Conservation (phyloP, 768 basidiomycete species). For the Lepiota brunneoincarnata region DNA sequence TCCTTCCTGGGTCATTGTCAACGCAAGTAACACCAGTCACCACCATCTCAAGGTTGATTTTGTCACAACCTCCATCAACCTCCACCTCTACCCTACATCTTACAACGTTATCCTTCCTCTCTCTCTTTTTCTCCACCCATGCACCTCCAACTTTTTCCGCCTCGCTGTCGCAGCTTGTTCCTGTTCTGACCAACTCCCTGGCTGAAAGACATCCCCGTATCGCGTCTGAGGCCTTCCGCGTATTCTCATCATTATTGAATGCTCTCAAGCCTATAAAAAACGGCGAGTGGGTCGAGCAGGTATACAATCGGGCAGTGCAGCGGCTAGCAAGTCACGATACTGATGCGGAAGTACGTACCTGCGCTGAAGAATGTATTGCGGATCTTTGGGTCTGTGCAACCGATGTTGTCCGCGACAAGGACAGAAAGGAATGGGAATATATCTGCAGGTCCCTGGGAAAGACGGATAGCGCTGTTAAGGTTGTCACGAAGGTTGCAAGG, state of each 20-base stretch:
- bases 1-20: constrained; percentile 82
- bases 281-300: constrained; percentile 62
- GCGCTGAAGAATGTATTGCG: constrained; percentile 80
- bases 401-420: constrained; percentile 61
- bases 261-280: constrained; percentile 68
- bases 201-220: constrained; percentile 87
- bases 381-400: constrained; percentile 88
- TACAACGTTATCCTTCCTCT: constrained; percentile 82
- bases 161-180: constrained; percentile 66
- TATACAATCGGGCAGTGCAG: constrained; percentile 73
- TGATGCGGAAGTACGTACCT: constrained; percentile 84
- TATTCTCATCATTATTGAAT: constrained; percentile 79
- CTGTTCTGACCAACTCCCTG: constrained; percentile 71
- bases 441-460: constrained; percentile 71
- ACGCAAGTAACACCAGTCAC: constrained; percentile 63
- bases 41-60: constrained; percentile 58
- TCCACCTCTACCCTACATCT: constrained; percentile 82
- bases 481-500: constrained; percentile 80
- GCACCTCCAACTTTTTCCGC: constrained; percentile 53
- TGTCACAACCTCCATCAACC: constrained; percentile 67
- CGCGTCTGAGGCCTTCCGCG: constrained; percentile 83
- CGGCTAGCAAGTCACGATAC: constrained; percentile 80
- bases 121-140: constrained; percentile 76
- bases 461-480: constrained; percentile 73
- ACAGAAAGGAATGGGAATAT: constrained; percentile 76